phyloP scores from a whole-genome alignment of 306 rosid species.

The Parietaria judaica region DNA sequence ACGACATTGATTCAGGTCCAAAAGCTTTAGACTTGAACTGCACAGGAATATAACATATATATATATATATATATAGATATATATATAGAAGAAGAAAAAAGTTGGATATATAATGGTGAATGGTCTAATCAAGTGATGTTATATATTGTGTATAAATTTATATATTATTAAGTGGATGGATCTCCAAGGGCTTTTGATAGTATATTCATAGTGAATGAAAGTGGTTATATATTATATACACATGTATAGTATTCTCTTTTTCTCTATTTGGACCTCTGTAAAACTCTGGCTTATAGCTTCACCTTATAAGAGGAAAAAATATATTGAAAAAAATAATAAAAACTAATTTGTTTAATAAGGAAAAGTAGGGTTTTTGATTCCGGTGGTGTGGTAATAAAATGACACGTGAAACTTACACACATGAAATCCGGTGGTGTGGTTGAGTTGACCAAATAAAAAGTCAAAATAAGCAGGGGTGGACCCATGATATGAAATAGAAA shows the following conservation, averaged over 20 bases:
- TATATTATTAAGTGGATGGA: constrained; percentile 35
- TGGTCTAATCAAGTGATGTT: constrained; percentile 15
- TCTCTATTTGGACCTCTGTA: background rate
- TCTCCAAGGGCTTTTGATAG: constrained; percentile 24
- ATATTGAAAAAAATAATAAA: too few species aligned
- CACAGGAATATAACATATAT: constrained; percentile 16
- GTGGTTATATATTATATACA: constrained; percentile 4
- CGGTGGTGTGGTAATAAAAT: too few species aligned
- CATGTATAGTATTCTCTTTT: constrained; percentile 14
- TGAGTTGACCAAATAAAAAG: too few species aligned
- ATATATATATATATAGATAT: background rate
- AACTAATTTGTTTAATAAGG: too few species aligned
- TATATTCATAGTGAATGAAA: constrained; percentile 36
- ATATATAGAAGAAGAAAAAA: background rate
- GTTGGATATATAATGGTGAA: constrained; percentile 13
- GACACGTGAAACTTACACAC: too few species aligned
- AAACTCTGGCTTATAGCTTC: too few species aligned
- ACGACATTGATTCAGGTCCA: constrained; percentile 44
- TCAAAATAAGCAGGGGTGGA: too few species aligned
- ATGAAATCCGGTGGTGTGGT: too few species aligned
- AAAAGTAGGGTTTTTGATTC: too few species aligned
- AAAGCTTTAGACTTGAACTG: constrained; percentile 55
- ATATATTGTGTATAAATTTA: constrained; percentile 29
- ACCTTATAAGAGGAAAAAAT: too few species aligned
- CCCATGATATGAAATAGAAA: too few species aligned